Evolutionary conservation across 2,329 filamentous ascomycete species (phyloP).

Genomic region (Microcera coccophila): DNA sequence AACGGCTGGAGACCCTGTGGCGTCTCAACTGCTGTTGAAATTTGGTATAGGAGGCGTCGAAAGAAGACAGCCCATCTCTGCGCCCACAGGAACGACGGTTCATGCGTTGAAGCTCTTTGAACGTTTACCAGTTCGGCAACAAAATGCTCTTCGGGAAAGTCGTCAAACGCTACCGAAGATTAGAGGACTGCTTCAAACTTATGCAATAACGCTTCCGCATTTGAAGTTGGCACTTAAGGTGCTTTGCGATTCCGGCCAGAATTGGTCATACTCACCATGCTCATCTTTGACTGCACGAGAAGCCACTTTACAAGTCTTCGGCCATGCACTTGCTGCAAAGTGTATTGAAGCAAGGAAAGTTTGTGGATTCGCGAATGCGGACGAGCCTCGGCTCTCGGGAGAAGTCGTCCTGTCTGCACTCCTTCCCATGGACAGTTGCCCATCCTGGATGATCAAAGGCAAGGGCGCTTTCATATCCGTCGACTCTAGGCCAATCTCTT

Average conservation of each 20-base stretch:
- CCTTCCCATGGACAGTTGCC: constrained; percentile 50
- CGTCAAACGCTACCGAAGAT: constrained; percentile 54
- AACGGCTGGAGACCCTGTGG: constrained; percentile 57
- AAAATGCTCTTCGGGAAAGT: constrained; percentile 54
- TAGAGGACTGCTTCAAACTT: constrained; percentile 57
- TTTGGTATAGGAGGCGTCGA: constrained; percentile 30
- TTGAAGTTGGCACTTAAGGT: constrained; percentile 60
- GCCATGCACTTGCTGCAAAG: constrained; percentile 51
- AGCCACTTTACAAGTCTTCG: constrained; percentile 59
- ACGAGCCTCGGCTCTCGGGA: background rate
- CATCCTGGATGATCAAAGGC: constrained; percentile 38
- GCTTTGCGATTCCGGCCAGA: constrained; percentile 47
- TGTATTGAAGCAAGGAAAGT: constrained; percentile 51
- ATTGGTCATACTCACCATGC: constrained; percentile 61
- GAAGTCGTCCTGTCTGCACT: constrained; percentile 38
- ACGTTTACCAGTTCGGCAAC: constrained; percentile 59
- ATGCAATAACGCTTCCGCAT: constrained; percentile 62
- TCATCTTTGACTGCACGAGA: constrained; percentile 49
- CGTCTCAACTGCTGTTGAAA: constrained; percentile 44
- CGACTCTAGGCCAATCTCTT: constrained; percentile 61
- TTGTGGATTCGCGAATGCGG: constrained; percentile 24
- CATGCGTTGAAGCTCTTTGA: constrained; percentile 57
- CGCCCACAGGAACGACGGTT: constrained; percentile 67
- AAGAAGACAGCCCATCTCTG: constrained; percentile 38
- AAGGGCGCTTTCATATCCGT: constrained; percentile 63